These are phyloP conservation scores for Dendrobium huoshanense DNA, from an alignment of 106 monocot species.

Conservation along the genomic window DNA sequence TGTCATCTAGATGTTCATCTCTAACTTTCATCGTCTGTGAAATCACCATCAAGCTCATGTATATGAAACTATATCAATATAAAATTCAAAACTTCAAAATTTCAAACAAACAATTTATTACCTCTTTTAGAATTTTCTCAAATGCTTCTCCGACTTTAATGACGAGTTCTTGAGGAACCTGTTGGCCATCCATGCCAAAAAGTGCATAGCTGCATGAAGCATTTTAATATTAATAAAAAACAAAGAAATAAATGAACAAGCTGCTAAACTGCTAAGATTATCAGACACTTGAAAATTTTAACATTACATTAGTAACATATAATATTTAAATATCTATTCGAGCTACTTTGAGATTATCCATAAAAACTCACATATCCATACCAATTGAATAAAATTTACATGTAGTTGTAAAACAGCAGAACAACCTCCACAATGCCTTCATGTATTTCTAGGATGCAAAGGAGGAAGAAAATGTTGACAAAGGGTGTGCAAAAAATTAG, in stretches of 20 bases:
- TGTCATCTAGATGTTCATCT: slow-evolving; percentile 62
- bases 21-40: slow-evolving; percentile 74
- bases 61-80: slow-evolving; percentile 1
- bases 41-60: slow-evolving; percentile 3
- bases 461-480: neutral
- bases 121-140: slow-evolving; percentile 85
- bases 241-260: neutral
- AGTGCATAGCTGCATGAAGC: slow-evolving; percentile 56
- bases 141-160: slow-evolving; percentile 75
- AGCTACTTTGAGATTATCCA: neutral
- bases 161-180: slow-evolving; percentile 76
- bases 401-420: neutral
- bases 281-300: neutral
- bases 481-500: neutral
- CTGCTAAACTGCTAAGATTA: neutral
- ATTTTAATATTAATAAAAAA: neutral
- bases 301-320: neutral
- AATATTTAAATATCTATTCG: neutral
- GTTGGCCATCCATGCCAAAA: slow-evolving; percentile 62
- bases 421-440: neutral
- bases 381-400: too few species aligned
- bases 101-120: slow-evolving; percentile 10
- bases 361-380: too few species aligned
- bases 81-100: neutral
- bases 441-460: neutral